phyloP scores from a whole-genome alignment of 192 early-diverging fungal genomes.

The Coemansia sp. region DNA sequence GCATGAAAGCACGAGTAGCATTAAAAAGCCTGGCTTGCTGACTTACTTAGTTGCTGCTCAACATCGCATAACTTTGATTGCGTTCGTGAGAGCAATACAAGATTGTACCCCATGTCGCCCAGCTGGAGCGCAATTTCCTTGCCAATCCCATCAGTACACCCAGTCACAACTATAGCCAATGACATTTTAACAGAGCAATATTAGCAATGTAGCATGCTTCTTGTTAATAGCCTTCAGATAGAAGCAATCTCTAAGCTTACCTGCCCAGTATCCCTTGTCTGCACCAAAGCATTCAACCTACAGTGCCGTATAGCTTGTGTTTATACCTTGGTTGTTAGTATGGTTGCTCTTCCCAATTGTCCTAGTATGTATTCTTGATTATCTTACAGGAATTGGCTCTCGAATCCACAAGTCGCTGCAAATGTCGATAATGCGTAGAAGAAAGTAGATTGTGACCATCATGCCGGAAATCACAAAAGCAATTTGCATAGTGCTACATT shows the following conservation, averaged over 20 bases:
- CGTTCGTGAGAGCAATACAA: slow-evolving; percentile 81
- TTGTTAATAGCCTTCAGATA: background rate
- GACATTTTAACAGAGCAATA: background rate
- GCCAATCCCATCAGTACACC: slow-evolving; percentile 95
- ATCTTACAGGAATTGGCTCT: slow-evolving; percentile 32
- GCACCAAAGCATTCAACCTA: slow-evolving; percentile 51
- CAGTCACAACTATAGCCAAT: slow-evolving; percentile 70
- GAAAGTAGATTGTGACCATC: slow-evolving; percentile 32
- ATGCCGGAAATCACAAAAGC: slow-evolving; percentile 22
- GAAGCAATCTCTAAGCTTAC: slow-evolving; percentile 12
- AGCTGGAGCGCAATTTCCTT: slow-evolving; percentile 89
- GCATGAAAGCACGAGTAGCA: background rate
- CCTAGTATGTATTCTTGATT: background rate
- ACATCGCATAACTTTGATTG: slow-evolving; percentile 73
- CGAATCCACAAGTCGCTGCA: slow-evolving; percentile 43
- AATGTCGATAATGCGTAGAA: slow-evolving; percentile 32
- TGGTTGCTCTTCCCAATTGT: background rate
- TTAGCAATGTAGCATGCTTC: background rate
- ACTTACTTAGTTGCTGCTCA: slow-evolving; percentile 59
- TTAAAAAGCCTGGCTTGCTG: background rate
- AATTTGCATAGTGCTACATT: slow-evolving; percentile 48
- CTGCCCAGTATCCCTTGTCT: slow-evolving; percentile 54
- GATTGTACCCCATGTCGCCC: slow-evolving; percentile 76
- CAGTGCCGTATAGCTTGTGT: background rate
- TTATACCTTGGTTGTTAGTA: background rate